Conservation (phyloP, 2,329 filamentous ascomycete genomes). For the Tolypocladium ophioglossoides region DNA sequence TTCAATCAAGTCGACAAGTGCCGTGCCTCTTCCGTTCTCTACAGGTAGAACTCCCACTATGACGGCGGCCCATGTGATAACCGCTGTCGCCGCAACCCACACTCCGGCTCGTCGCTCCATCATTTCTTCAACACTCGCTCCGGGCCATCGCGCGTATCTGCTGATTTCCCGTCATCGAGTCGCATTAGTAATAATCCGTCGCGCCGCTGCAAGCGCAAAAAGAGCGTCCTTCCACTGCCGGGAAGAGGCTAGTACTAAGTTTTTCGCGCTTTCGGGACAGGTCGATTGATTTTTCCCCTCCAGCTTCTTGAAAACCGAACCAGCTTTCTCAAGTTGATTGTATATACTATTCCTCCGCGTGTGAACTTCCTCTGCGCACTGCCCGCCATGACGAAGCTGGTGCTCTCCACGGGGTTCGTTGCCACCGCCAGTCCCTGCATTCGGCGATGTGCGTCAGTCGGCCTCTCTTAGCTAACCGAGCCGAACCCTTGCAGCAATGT, state of each 20-base stretch:
- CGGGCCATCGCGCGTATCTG: neutral
- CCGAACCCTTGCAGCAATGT: constrained; percentile 50
- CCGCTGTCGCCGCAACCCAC: neutral
- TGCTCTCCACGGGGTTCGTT: constrained; percentile 76
- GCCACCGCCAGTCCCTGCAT: constrained; percentile 4
- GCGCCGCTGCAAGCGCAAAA: neutral
- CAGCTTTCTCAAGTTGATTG: neutral
- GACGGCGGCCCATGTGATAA: neutral
- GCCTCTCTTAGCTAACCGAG: neutral
- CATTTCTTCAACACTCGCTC: neutral
- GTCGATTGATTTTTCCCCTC: neutral
- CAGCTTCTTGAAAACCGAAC: neutral
- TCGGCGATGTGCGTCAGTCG: neutral
- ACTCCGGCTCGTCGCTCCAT: neutral
- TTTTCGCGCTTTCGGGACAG: neutral
- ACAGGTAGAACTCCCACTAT: neutral
- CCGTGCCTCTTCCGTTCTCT: neutral
- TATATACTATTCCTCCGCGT: neutral
- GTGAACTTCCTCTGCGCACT: neutral
- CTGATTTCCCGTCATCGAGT: neutral
- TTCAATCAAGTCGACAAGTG: neutral
- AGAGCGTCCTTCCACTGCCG: neutral
- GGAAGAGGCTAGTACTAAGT: neutral
- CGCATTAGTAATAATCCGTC: neutral
- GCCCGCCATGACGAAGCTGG: constrained; percentile 58